Percentiles rank a stretch among this genome's conserved stretches.
Conservation (phyloP, 177 flowering plant species). For the Vitis hybrid region DNA sequence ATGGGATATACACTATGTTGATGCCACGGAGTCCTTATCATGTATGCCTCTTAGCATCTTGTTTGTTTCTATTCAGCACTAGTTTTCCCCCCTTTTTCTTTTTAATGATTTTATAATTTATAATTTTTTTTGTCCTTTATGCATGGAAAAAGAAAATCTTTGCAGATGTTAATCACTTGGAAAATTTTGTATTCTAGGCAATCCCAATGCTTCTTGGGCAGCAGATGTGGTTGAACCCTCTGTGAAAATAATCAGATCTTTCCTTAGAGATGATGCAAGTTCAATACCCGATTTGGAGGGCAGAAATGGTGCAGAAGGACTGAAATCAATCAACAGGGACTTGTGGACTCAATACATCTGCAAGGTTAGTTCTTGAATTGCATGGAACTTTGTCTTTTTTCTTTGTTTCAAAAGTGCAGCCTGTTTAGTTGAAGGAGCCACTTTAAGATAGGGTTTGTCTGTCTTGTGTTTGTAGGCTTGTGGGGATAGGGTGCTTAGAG, state of each 20-base stretch:
- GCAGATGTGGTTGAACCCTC: slow-evolving; percentile 67
- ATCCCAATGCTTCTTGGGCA: slow-evolving; percentile 54
- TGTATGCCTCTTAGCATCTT: slow-evolving; percentile 30
- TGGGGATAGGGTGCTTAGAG: slow-evolving; percentile 72
- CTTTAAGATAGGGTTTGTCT: neutral
- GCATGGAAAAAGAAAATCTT: too few species aligned
- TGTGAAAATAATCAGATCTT: slow-evolving; percentile 46
- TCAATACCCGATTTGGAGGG: slow-evolving; percentile 12
- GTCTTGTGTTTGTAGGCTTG: slow-evolving; percentile 58
- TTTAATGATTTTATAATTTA: neutral
- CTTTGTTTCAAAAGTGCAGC: neutral
- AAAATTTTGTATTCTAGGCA: slow-evolving; percentile 32
- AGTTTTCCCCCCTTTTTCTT: neutral
- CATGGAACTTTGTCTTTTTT: neutral
- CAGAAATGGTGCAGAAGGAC: slow-evolving; percentile 1
- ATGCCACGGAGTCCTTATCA: slow-evolving; percentile 66
- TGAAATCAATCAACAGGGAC: slow-evolving; percentile 45
- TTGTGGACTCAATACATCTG: slow-evolving; percentile 85
- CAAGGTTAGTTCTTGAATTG: slow-evolving; percentile 43
- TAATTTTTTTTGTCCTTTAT: too few species aligned
- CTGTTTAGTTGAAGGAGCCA: neutral
- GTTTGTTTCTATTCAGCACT: neutral
- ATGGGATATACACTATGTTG: slow-evolving; percentile 71
- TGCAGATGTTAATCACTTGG: too few species aligned
- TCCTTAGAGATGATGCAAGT: slow-evolving; percentile 34